Conservation (phyloP, 495 filamentous ascomycete genomes). For the Alectoria sarmentosa region DNA sequence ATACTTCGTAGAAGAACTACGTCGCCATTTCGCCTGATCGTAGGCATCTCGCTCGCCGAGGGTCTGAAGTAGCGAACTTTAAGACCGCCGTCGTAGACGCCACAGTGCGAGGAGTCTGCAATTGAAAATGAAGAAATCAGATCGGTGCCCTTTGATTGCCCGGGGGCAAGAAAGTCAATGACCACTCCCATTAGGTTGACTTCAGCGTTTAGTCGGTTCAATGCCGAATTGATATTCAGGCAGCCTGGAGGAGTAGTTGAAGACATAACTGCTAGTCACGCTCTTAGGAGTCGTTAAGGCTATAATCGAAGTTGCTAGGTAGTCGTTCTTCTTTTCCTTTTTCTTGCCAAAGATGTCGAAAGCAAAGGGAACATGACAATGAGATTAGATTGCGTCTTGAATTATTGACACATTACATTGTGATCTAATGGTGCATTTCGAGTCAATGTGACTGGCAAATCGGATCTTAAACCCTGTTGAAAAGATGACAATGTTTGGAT, state of each 20-base stretch:
- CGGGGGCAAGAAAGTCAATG: conserved; percentile 35
- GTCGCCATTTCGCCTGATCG: conserved; percentile 36
- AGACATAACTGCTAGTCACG: conserved; percentile 16
- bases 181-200: conserved; percentile 45
- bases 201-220: conserved; percentile 23
- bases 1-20: conserved; percentile 42
- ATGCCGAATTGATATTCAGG: conserved; percentile 35
- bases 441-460: background rate
- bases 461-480: background rate
- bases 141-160: conserved; percentile 30
- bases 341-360: background rate
- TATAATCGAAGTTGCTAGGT: no score
- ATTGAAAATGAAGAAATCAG: conserved; percentile 44
- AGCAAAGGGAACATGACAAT: background rate
- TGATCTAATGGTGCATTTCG: background rate
- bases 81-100: conserved; percentile 36
- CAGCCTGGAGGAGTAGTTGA: conserved; percentile 27
- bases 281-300: background rate
- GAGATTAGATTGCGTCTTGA: background rate
- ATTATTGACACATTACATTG: background rate
- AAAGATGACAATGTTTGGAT: background rate
- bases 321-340: no score
- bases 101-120: conserved; percentile 35
- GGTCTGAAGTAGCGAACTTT: conserved; percentile 47
- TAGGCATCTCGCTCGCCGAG: conserved; percentile 34